Base-by-base conservation (phyloP, 2,329 filamentous ascomycete genomes). In the Curvularia sp. region DNA sequence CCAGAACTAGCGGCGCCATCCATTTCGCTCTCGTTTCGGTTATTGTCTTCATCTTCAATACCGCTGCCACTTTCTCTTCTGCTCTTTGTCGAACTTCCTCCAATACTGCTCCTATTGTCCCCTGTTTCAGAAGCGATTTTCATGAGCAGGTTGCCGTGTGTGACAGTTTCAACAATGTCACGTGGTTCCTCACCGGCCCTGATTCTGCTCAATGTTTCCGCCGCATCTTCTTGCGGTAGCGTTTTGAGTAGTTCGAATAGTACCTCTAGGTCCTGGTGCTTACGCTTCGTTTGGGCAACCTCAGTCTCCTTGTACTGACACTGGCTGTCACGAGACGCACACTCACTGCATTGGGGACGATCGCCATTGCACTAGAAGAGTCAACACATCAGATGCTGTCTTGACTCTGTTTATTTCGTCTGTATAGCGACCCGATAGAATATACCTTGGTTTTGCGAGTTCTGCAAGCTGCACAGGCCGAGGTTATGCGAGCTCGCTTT, bases 401-500 rank as follows among this genome's bases (percentile, higher is more conserved):
- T 41, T 49, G 22, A 33, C 44, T 13, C 8, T 26, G 13, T 52
- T 5, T 24, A 30, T 15, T 50, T 50, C n/a, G 43, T 26, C 38
- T 9, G 10, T 47, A 10, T 22, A 56, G 42, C 8, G 15, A 49
- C 24, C 48, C 28, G 13, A 26, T 18, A 31, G 28, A 31, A 18
- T 28, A 5, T 59, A 67, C 64, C 64, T 67, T 67, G 9, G 61
- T 64, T 61, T 65, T 65, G 15, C 64, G 62, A 26, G n/a, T 44
- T 49, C 64, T 60, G 55, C 64, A 67, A 24, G 64, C 61, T 38
- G 61, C 50, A 47, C 64, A 67, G n/a, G 64, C 64, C 31, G 61
- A 35, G 18, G 63, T 59, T 15, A 64, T 55, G 31, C 64, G 64
- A 30, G 51, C 54, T 42, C 63, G 54, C 44, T 65, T 65, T 22